These are phyloP conservation scores for Globisporangium barbulae DNA, from an alignment of 352 stramenopile genomes.

Conservation along the genomic window DNA sequence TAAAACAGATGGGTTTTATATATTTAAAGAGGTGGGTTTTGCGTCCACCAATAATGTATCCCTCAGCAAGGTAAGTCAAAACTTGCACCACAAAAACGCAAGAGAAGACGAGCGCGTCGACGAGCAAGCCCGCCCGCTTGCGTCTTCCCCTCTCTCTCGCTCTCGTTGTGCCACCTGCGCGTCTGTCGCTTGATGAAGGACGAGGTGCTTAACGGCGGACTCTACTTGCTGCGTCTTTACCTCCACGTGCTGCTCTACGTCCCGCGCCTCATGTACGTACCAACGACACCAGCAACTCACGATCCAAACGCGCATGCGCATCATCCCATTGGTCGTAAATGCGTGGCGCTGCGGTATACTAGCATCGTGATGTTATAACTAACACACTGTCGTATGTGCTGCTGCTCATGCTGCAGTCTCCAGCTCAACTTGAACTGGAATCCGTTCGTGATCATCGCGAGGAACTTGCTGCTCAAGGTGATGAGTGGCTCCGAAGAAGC, in stretches of 20 bases:
- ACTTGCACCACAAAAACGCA: background rate
- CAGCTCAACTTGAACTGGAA: conserved; percentile 70
- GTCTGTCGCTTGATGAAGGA: conserved; percentile 18
- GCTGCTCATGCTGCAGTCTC: conserved; percentile 17
- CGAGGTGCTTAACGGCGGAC: conserved; percentile 24
- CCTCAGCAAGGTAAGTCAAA: no score
- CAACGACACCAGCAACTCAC: background rate
- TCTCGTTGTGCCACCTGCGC: background rate
- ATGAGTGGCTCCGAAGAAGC: conserved; percentile 16
- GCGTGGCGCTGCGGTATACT: background rate
- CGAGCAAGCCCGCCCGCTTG: no score
- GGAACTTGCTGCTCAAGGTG: conserved; percentile 30
- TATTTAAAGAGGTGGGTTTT: no score
- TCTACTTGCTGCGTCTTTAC: conserved; percentile 63
- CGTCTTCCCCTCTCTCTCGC: background rate
- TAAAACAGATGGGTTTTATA: no score
- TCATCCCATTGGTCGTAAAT: background rate
- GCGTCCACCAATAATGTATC: no score
- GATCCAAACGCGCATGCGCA: background rate
- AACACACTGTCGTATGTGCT: background rate
- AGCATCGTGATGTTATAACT: background rate
- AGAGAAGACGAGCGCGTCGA: background rate
- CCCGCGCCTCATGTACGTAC: conserved; percentile 58
- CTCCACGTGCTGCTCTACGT: conserved; percentile 61
- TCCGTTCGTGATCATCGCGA: conserved; percentile 51